Evolutionary conservation across 129 eudicot species (phyloP).

Genomic region (Deinandra increscens): DNA sequence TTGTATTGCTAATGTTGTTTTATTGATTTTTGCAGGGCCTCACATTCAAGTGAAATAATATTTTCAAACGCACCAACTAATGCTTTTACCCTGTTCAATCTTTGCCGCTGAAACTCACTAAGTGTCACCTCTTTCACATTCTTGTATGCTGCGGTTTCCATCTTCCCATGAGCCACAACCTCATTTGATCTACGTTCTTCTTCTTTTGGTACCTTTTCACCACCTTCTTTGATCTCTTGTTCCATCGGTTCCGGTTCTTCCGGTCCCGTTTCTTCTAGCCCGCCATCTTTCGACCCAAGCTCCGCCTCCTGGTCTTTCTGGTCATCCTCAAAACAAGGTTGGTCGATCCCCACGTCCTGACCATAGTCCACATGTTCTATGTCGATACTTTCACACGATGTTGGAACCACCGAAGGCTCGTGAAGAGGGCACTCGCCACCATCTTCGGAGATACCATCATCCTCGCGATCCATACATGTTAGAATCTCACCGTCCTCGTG

Average conservation of each 20-base stretch:
- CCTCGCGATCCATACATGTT: conserved; percentile 24
- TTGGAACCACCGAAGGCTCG: conserved; percentile 21
- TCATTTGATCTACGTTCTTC: too few species aligned
- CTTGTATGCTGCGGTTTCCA: conserved; percentile 45
- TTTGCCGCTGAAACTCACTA: conserved; percentile 41
- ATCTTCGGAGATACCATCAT: conserved; percentile 15
- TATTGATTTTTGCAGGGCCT: conserved; percentile 2
- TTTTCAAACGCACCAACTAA: conserved; percentile 68
- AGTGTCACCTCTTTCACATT: conserved; percentile 66
- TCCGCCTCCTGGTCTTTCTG: conserved; percentile 11
- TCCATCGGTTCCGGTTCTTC: neutral
- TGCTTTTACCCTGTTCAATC: conserved; percentile 53
- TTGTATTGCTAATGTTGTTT: neutral
- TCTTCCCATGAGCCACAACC: conserved; percentile 40
- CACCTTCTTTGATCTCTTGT: neutral
- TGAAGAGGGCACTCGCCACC: conserved; percentile 1
- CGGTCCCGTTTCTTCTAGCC: neutral
- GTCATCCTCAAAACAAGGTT: conserved; percentile 2
- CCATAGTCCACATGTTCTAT: neutral
- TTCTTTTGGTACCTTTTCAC: too few species aligned
- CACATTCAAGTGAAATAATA: conserved; percentile 44
- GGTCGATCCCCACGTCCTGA: neutral
- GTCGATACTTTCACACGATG: conserved; percentile 4
- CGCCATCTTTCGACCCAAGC: neutral
- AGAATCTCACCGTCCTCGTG: neutral